Evolutionary conservation across 148 eudicot species (phyloP).

Genomic region (Spergularia bocconei): DNA sequence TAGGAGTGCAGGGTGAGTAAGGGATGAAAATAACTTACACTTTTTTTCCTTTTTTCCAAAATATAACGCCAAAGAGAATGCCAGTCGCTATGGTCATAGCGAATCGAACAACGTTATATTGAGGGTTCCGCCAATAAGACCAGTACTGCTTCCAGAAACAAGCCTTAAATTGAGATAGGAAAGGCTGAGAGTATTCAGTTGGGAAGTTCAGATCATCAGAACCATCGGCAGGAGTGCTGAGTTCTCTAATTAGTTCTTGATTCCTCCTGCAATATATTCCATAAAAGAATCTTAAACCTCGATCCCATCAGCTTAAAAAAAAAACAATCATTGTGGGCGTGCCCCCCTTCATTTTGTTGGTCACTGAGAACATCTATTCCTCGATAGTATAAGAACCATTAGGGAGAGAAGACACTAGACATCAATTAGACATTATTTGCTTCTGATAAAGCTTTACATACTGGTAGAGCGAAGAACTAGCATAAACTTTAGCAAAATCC

Average conservation of each 20-base stretch:
- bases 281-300: background rate
- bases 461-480: conserved; percentile 51
- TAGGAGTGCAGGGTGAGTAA: background rate
- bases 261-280: conserved; percentile 42
- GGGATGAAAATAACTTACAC: conserved; percentile 41
- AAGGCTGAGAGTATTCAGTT: conserved; percentile 56
- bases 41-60: conserved; percentile 54
- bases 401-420: background rate
- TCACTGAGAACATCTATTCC: too few species aligned
- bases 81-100: conserved; percentile 43
- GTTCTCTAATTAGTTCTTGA: conserved; percentile 54
- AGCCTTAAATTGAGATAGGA: conserved; percentile 53
- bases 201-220: conserved; percentile 54
- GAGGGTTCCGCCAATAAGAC: conserved; percentile 86
- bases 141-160: conserved; percentile 73
- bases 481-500: conserved; percentile 58
- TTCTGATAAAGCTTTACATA: conserved; percentile 26
- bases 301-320: background rate
- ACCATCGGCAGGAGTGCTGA: conserved; percentile 42
- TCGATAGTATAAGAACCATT: background rate
- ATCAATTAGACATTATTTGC: background rate
- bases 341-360: too few species aligned
- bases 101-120: conserved; percentile 57
- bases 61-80: conserved; percentile 53
- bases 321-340: too few species aligned